These are phyloP conservation scores for Dictyostelium intermedium DNA, from an alignment of 78 protist genomes.

Conservation along the genomic window DNA sequence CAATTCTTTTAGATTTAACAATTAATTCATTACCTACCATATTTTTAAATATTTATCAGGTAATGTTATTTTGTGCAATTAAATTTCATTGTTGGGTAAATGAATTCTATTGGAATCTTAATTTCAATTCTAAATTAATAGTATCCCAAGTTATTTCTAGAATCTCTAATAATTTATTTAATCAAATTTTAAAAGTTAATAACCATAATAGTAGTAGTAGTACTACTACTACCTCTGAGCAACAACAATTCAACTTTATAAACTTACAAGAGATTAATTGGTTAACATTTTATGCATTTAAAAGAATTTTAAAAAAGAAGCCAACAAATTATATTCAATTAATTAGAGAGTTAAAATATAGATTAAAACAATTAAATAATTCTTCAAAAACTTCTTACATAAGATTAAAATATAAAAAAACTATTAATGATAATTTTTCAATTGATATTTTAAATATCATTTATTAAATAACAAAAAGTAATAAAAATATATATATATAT, in stretches of 20 bases:
- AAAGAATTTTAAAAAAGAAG: neutral
- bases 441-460: slow-evolving; percentile 11
- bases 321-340: neutral
- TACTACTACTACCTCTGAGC: too few species aligned
- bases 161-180: neutral
- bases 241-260: neutral
- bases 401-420: neutral
- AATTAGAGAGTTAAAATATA: neutral
- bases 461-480: neutral
- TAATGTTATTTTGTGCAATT: neutral
- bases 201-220: neutral
- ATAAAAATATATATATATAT: neutral
- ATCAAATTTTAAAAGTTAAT: neutral
- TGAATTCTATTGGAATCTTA: neutral
- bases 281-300: neutral
- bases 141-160: neutral
- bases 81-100: slow-evolving; percentile 7
- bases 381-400: neutral
- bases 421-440: neutral
- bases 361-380: neutral
- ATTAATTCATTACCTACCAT: neutral
- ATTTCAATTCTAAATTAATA: neutral
- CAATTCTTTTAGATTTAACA: neutral
- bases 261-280: neutral
- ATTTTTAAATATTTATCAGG: neutral